These are phyloP conservation scores for Irpex lacteus DNA, from an alignment of 1,284 basidiomycete species.

Conservation along the genomic window DNA sequence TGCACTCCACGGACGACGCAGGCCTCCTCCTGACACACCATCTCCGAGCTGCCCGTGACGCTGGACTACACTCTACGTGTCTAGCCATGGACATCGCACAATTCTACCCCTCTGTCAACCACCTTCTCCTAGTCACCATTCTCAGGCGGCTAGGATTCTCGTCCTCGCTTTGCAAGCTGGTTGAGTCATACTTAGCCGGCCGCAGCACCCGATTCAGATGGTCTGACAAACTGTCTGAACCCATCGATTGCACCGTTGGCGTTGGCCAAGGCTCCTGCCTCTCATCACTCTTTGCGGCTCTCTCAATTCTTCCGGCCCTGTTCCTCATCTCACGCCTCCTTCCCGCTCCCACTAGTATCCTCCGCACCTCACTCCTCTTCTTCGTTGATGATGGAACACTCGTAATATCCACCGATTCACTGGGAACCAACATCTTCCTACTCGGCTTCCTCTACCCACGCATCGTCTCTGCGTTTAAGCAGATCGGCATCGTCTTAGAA, in stretches of 20 bases:
- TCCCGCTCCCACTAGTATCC: not conserved
- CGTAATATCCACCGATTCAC: not conserved
- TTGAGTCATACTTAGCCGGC: too few relatives aligned
- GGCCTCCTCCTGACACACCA: too few relatives aligned
- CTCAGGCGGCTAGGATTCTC: too few relatives aligned
- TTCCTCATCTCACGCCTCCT: not conserved
- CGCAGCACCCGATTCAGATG: too few relatives aligned
- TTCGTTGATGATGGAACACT: constrained; percentile 18
- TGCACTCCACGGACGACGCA: too few relatives aligned
- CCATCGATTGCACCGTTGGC: constrained; percentile 10
- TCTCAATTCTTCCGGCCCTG: constrained; percentile 9
- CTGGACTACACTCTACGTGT: too few relatives aligned
- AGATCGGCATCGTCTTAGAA: constrained; percentile 11
- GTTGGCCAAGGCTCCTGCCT: constrained; percentile 17
- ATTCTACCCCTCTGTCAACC: too few relatives aligned
- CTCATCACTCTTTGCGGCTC: constrained; percentile 14
- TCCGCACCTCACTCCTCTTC: constrained; percentile 5
- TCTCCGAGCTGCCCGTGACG: too few relatives aligned
- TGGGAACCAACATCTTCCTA: not conserved
- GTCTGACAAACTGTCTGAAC: not conserved
- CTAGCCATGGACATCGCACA: too few relatives aligned
- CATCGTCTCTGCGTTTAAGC: not conserved
- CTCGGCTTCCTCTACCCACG: not conserved
- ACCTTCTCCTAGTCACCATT: too few relatives aligned
- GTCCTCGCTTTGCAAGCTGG: too few relatives aligned